Base-by-base conservation (phyloP, 176 grass and related monocot species). In the Oryza longistaminata region DNA sequence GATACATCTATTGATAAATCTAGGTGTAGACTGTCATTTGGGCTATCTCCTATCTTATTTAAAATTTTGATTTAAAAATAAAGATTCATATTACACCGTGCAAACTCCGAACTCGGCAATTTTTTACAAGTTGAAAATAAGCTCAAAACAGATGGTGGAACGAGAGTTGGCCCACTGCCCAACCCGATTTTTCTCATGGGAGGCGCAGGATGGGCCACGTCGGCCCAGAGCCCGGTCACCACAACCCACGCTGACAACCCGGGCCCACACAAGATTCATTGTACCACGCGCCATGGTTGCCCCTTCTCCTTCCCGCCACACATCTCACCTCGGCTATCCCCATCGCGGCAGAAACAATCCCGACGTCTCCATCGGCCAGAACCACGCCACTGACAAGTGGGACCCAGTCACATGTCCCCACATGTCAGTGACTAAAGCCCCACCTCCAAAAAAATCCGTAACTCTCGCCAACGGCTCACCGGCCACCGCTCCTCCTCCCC, bases 301-400 rank as follows among this genome's bases (percentile, higher is more conserved):
- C 87, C 6, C 73, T 34, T 72, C 50, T 9, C 55, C 76, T 83
- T 80, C 78, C 77, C 82, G 68, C 88, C 91, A 74, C 85, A 85
- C 49, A 34, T 69, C 34, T 25, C 65, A 5, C 9, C 49, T 65
- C 26, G 49, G 6, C 40, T 25, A 29, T 19, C 72, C 34, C 68
- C 24, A 26, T 49, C 67, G 14, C 81, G 52, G 62, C 84, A 42
- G 72, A 90, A 85, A 72, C 1, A n/a, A 71, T 88, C 81, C 81
- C 45, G 9, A 35, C 14, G 61, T 49, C 82, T 5, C 61, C 75
- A 19, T 84, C 75, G 7, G 1, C 44, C 68, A 13, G 2, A 45
- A n/a, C 43, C 3, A 22, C 8, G 15, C 15, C 53, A 50, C 87
- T 16, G 87, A 84, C 87, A 61, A 1, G 58, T 15, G 52, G 86